A percentile compares a stretch with the other conserved stretches of the same genome.
Conservation (phyloP, 768 basidiomycete species). For the Cytidiella melzeri region DNA sequence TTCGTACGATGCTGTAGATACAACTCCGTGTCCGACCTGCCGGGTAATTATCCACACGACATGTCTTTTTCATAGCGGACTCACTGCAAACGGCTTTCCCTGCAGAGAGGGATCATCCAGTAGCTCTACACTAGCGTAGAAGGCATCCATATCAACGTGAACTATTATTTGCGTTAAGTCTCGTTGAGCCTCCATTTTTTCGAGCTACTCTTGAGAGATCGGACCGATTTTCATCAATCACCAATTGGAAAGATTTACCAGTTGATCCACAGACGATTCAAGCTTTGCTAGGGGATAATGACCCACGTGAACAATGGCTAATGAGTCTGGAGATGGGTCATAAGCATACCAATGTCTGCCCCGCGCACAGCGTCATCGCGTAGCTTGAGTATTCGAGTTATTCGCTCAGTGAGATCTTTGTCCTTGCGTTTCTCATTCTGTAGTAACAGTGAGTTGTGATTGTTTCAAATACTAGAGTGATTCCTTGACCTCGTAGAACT, state of each 20-base stretch:
- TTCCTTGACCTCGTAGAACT: conserved; percentile 74
- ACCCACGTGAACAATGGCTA: conserved; percentile 7
- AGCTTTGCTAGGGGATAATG: conserved; percentile 38
- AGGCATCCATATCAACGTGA: conserved; percentile 96
- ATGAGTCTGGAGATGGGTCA: not conserved
- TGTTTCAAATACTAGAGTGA: too few relatives aligned
- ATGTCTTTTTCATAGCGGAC: conserved; percentile 8
- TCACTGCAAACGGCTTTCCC: conserved; percentile 71
- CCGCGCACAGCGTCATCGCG: conserved; percentile 52
- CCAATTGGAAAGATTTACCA: conserved; percentile 37
- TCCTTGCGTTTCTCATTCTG: conserved; percentile 91
- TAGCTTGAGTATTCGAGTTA: conserved; percentile 59
- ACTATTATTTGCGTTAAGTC: conserved; percentile 84
- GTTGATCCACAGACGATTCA: conserved; percentile 59
- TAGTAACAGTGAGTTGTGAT: conserved; percentile 1
- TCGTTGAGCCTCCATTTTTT: conserved; percentile 64
- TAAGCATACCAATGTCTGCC: conserved; percentile 49
- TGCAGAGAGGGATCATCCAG: conserved; percentile 55
- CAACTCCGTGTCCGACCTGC: conserved; percentile 74
- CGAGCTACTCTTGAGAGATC: conserved; percentile 39
- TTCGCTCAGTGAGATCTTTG: conserved; percentile 73
- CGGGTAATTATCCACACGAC: conserved; percentile 14
- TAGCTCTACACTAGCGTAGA: conserved; percentile 78
- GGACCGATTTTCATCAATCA: too few relatives aligned
- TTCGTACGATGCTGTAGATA: conserved; percentile 89